Conservation (phyloP, 2,329 filamentous ascomycete species). For the Fonsecaea multimorphosa region DNA sequence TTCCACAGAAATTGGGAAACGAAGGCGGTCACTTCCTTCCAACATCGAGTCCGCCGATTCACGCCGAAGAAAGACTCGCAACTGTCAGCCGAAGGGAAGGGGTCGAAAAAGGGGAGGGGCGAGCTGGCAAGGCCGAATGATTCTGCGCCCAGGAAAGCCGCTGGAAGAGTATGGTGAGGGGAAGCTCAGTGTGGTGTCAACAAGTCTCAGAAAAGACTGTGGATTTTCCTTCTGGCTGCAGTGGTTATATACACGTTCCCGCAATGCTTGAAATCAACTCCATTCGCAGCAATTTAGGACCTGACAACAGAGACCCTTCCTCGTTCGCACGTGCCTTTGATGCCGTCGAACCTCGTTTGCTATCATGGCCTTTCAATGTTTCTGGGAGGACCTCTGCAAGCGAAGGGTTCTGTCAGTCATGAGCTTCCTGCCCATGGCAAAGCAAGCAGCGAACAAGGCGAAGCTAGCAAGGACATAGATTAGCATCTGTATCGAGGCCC, state of each 20-base stretch:
- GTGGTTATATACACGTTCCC: slow-evolving; percentile 47
- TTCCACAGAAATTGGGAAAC: background rate
- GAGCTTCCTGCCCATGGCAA: slow-evolving; percentile 84
- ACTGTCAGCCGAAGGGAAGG: background rate
- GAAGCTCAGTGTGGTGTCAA: slow-evolving; percentile 1
- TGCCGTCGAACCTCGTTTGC: background rate
- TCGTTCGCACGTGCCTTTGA: background rate
- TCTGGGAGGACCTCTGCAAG: slow-evolving; percentile 63
- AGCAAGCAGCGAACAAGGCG: slow-evolving; percentile 77
- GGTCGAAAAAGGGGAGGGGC: background rate
- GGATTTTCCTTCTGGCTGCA: slow-evolving; percentile 9
- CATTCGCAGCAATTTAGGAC: slow-evolving; percentile 37
- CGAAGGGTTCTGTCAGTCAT: slow-evolving; percentile 89
- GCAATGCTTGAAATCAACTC: slow-evolving; percentile 39
- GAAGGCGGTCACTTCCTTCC: background rate
- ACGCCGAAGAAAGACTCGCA: background rate
- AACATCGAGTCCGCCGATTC: background rate
- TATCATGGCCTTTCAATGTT: slow-evolving; percentile 43
- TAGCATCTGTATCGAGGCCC: background rate
- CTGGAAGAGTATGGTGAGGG: background rate
- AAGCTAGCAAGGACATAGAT: slow-evolving; percentile 51
- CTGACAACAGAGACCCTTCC: slow-evolving; percentile 2
- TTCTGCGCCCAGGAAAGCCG: background rate
- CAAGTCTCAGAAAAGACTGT: slow-evolving; percentile 6
- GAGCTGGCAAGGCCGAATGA: background rate